Evolutionary conservation across 176 grass and related monocot genomes (phyloP).

Genomic region (Musa troglodytarum): DNA sequence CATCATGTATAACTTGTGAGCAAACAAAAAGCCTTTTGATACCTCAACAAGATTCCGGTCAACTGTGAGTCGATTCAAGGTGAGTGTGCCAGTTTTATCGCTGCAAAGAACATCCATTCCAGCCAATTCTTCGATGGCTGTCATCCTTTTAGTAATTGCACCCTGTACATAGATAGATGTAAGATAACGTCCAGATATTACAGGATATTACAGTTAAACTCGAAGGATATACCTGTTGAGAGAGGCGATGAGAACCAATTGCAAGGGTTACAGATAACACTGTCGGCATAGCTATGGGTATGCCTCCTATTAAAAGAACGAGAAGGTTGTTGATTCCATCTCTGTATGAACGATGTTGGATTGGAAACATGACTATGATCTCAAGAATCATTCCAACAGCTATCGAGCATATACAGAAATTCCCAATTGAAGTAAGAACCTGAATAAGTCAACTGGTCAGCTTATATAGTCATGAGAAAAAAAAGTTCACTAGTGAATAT

Average conservation of each 20-base stretch:
- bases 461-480: background rate
- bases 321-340: slow-evolving; percentile 79
- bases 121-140: slow-evolving; percentile 78
- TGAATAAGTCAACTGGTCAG: slow-evolving; percentile 26
- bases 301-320: slow-evolving; percentile 82
- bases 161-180: slow-evolving; percentile 35
- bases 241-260: slow-evolving; percentile 69
- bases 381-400: slow-evolving; percentile 53
- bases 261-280: slow-evolving; percentile 84
- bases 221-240: slow-evolving; percentile 49
- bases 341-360: slow-evolving; percentile 61
- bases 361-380: slow-evolving; percentile 77
- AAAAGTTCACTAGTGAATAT: too few relatives aligned
- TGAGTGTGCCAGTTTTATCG: slow-evolving; percentile 88
- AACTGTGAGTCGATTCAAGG: slow-evolving; percentile 74
- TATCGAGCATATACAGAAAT: slow-evolving; percentile 91
- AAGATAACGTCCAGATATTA: slow-evolving; percentile 5
- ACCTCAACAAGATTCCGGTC: slow-evolving; percentile 68
- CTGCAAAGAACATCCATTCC: slow-evolving; percentile 91
- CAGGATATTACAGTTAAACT: background rate
- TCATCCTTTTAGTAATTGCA: slow-evolving; percentile 90
- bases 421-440: slow-evolving; percentile 81
- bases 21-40: background rate
- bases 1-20: background rate
- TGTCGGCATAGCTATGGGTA: slow-evolving; percentile 81